Conservation (phyloP, 2,329 filamentous ascomycete species). For the Neurospora crassa region DNA sequence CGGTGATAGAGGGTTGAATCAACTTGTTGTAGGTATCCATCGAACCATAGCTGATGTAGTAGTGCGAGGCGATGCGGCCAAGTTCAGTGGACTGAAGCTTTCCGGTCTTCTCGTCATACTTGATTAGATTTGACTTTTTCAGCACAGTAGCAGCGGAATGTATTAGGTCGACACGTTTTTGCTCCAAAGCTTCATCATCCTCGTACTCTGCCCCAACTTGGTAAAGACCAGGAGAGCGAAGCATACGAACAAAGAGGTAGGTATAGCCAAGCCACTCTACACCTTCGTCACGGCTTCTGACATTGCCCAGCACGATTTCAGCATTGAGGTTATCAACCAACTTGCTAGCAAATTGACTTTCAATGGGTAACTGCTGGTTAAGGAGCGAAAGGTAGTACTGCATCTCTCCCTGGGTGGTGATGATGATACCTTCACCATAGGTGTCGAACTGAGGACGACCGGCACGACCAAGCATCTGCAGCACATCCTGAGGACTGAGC, state of each 20-base stretch:
- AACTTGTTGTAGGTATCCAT: constrained; percentile 97
- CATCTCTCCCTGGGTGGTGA: constrained; percentile 89
- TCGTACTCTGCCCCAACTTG: constrained; percentile 95
- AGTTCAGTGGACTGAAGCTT: constrained; percentile 86
- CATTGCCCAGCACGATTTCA: constrained; percentile 88
- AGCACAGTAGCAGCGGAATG: constrained; percentile 85
- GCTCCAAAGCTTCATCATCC: constrained; percentile 81
- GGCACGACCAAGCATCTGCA: constrained; percentile 97
- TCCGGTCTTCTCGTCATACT: constrained; percentile 91
- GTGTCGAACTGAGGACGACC: constrained; percentile 95
- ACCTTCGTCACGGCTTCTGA: constrained; percentile 83
- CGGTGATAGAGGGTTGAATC: constrained; percentile 84
- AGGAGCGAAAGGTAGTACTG: constrained; percentile 95
- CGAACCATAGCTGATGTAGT: constrained; percentile 93
- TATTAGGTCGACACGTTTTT: constrained; percentile 94
- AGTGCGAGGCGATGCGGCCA: constrained; percentile 91
- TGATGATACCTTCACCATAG: constrained; percentile 97
- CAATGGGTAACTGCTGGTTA: constrained; percentile 95
- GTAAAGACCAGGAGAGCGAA: constrained; percentile 88
- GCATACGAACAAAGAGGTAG: constrained; percentile 95
- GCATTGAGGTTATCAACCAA: constrained; percentile 94
- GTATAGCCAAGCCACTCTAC: constrained; percentile 99
- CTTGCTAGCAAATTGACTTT: constrained; percentile 89
- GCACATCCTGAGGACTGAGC: constrained; percentile 89
- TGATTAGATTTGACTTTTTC: constrained; percentile 79